A percentile compares a stretch with the other conserved stretches of the same genome.
These are phyloP conservation scores for Garcia nutans DNA, from an alignment of 345 rosid species.

Conservation along the genomic window DNA sequence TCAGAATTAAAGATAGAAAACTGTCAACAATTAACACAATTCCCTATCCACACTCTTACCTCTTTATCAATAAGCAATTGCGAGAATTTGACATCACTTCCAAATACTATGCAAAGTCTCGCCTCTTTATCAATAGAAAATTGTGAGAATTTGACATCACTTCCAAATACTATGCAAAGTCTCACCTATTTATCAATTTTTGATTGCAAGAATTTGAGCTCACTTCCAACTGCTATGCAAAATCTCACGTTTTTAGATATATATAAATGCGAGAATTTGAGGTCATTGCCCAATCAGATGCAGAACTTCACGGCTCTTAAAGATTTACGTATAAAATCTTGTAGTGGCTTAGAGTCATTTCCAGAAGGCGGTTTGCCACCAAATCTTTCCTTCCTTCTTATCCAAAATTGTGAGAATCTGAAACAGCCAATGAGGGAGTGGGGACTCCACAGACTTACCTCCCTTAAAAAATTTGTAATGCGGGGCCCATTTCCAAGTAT, in stretches of 20 bases:
- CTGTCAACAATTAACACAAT: not conserved
- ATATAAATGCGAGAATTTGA: too few relatives aligned
- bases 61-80: not conserved
- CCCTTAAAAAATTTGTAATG: conserved; percentile 17
- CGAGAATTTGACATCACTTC: not conserved
- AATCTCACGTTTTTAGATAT: too few relatives aligned
- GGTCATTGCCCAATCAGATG: conserved; percentile 16
- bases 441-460: conserved; percentile 21
- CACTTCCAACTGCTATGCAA: too few relatives aligned
- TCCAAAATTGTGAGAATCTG: conserved; percentile 16
- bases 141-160: conserved; percentile 13
- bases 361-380: conserved; percentile 35
- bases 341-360: conserved; percentile 10
- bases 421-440: conserved; percentile 17
- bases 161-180: too few relatives aligned
- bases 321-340: not conserved
- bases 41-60: not conserved
- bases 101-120: conserved; percentile 6
- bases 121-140: not conserved
- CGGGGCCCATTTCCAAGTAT: conserved; percentile 1
- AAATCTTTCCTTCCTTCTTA: not conserved
- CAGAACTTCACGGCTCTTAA: conserved; percentile 9
- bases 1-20: too few relatives aligned
- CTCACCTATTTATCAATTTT: not conserved
- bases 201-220: conserved; percentile 15